Conservation (phyloP, 495 filamentous ascomycete species). For the Xylaria grammica region DNA sequence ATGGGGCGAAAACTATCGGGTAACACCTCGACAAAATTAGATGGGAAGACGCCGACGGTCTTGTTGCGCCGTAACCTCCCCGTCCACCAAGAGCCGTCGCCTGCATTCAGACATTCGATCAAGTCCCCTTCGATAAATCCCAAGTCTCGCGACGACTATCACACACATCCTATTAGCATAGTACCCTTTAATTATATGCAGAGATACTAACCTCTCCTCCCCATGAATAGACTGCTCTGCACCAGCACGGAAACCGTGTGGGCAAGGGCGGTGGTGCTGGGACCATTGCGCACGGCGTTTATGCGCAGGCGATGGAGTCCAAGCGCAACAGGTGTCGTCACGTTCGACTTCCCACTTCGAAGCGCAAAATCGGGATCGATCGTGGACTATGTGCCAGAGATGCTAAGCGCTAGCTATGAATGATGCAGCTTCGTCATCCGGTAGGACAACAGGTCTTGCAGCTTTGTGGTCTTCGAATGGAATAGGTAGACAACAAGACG, state of each 20-base stretch:
- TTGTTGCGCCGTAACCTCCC: constrained; percentile 85
- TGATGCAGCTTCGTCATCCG: constrained; percentile 9
- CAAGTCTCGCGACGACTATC: constrained; percentile 83
- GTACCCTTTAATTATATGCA: constrained; percentile 18
- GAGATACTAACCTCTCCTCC: constrained; percentile 76
- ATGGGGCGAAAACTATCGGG: constrained; percentile 81
- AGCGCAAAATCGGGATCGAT: not conserved
- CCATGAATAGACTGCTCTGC: constrained; percentile 93
- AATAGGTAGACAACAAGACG: constrained; percentile 5
- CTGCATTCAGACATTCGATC: constrained; percentile 97
- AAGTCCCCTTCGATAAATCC: constrained; percentile 97
- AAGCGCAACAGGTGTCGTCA: not conserved
- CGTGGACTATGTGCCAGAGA: constrained; percentile 4
- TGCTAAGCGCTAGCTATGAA: constrained; percentile 1
- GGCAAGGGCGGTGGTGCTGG: constrained; percentile 71
- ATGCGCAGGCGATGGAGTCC: not conserved
- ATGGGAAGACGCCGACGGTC: constrained; percentile 91
- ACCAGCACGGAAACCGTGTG: constrained; percentile 92
- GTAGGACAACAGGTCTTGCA: constrained; percentile 10
- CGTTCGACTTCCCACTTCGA: not conserved
- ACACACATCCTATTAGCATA: constrained; percentile 24
- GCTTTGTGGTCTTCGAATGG: constrained; percentile 3
- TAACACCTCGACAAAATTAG: constrained; percentile 93
- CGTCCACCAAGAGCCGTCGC: constrained; percentile 98
- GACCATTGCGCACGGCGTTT: constrained; percentile 43